A percentile compares a stretch with the other conserved stretches of the same genome.
phyloP scores from a whole-genome alignment of 768 basidiomycete genomes.

The Mycena rebaudengoi region DNA sequence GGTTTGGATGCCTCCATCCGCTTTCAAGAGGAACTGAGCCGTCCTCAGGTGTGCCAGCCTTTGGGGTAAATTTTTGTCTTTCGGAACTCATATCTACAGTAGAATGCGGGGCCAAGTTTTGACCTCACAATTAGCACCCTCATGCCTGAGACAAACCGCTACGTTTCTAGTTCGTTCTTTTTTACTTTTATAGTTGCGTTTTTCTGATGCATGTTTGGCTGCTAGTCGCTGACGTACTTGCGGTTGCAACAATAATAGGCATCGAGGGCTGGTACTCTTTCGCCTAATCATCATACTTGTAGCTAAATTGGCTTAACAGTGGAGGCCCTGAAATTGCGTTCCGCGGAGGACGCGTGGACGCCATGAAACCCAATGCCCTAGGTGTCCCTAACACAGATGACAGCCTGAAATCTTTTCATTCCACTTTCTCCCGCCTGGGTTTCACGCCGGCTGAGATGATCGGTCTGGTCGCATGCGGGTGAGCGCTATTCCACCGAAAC shows the following conservation, averaged over 20 bases:
- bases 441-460: too few species aligned
- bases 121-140: neutral
- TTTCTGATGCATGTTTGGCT: neutral
- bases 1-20: neutral
- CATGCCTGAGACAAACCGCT: neutral
- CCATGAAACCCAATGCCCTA: neutral
- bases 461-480: neutral
- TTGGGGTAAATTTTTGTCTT: neutral
- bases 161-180: neutral
- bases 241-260: neutral
- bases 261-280: neutral
- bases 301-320: neutral
- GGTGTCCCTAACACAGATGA: too few species aligned
- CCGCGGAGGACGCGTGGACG: neutral
- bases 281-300: neutral
- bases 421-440: neutral
- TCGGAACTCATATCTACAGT: too few species aligned
- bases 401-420: too few species aligned
- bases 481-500: too few species aligned
- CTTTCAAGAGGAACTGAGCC: neutral
- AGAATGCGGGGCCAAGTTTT: neutral
- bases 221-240: neutral
- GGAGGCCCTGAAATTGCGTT: neutral
- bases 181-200: too few species aligned
- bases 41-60: neutral